Evolutionary conservation across 2,329 filamentous ascomycete species (phyloP), one percentile per base, ranked within the genome.

Genomic region (Exophiala calicioides): DNA sequence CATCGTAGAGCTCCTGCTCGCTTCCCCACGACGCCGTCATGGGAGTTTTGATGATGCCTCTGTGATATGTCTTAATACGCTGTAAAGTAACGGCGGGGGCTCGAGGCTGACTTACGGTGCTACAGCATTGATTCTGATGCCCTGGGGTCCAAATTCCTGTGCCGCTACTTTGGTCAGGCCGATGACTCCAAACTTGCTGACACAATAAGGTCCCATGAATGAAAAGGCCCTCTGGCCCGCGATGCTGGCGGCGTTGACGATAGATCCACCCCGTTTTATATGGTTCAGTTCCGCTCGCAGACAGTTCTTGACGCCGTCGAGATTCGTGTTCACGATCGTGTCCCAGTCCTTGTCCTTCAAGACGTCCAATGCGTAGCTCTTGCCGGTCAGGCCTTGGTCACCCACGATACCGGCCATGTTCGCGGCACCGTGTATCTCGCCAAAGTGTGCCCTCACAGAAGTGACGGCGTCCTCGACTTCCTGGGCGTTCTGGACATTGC

Each of bases 101-200:
- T 15, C 13, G 5, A 12, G 31, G 20, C 10, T n/a, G n/a, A 37
- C 37, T 40, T 27, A 40, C 38, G 37, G 37, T 4, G 37, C 37
- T 12, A 40, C 15, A 15, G 41, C 41, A 38, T 69, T 70, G 7
- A 68, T 62, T 27, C 67, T 55, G 21, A 70, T 67, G 3, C 59
- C 59, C 5, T 53, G 48, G 9, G 53, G 41, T 0, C 61, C 65
- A 8, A 55, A 59, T 42, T 68, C 65, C 13, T 54, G 60, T 4
- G 66, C 60, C 2, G 63, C 64, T 43, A 58, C 50, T 35, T 71
- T 73, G 9, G 70, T 73, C 41, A 74, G 61, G 2, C 69, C 71
- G 5, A 74, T 58, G 4, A 74, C 50, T 2, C 61, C 71, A 50
- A 68, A 71, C 50, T 74, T 75, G 5, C 65, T 61, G 1, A 64